Percentiles rank a stretch among this genome's conserved stretches.
These are phyloP conservation scores for Acanthamoeba divionensis DNA, from an alignment of 208 protist species.

Conservation along the genomic window DNA sequence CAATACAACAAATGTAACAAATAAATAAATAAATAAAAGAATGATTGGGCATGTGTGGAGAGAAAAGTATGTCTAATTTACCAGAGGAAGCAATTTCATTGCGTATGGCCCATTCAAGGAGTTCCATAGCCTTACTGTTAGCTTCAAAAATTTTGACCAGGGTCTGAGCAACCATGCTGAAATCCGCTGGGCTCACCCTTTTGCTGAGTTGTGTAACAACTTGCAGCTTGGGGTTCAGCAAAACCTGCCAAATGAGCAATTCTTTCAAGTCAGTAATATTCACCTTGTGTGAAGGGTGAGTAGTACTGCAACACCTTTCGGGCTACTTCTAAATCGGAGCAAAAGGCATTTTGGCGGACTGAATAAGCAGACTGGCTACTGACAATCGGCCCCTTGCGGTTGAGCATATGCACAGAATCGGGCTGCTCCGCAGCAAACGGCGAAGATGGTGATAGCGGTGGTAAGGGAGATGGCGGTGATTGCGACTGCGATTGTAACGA, in stretches of 20 bases:
- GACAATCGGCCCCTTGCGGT: no score
- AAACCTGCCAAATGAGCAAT: not conserved
- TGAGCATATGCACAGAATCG: no score
- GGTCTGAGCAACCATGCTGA: not conserved
- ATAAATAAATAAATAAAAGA: not conserved
- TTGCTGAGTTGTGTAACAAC: slow-evolving; percentile 12
- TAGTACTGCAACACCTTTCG: not conserved
- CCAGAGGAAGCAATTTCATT: not conserved
- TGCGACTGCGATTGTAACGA: no score
- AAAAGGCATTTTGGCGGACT: not conserved
- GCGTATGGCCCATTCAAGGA: slow-evolving; percentile 29
- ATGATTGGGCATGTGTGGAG: not conserved
- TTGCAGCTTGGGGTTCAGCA: slow-evolving; percentile 2
- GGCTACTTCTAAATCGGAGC: not conserved
- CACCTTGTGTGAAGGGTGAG: not conserved
- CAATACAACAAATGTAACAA: not conserved
- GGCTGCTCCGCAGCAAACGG: no score
- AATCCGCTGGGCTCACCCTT: not conserved
- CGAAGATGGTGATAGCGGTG: no score
- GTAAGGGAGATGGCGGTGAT: no score
- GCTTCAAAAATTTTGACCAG: slow-evolving; percentile 15
- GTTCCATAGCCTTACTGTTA: not conserved
- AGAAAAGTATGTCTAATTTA: not conserved
- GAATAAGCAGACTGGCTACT: no score
- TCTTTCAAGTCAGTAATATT: not conserved